phyloP scores from a whole-genome alignment of 805 yeast species.

The Yarrowia bubula region DNA sequence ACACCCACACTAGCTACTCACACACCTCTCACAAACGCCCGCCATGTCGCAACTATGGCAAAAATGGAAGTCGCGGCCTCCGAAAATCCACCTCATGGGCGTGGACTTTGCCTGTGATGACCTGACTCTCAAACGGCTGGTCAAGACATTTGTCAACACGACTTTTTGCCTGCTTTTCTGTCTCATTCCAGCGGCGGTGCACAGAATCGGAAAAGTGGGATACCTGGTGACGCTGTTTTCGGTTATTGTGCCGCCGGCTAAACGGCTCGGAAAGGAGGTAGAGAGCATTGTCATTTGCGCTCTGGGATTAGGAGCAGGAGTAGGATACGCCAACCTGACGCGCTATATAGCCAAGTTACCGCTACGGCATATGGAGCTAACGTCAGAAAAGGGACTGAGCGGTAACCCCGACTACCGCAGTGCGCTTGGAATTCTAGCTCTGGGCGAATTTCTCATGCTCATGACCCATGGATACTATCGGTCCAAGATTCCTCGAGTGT shows the following conservation, averaged over 20 bases:
- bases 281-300: neutral
- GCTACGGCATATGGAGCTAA: neutral
- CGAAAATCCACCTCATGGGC: neutral
- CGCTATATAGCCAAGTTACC: conserved; percentile 9
- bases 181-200: conserved; percentile 7
- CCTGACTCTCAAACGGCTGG: conserved; percentile 19
- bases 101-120: conserved; percentile 5
- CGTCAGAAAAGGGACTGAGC: neutral
- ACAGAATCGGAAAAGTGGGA: conserved; percentile 14
- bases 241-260: conserved; percentile 15
- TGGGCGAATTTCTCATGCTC: conserved; percentile 48
- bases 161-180: conserved; percentile 12
- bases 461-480: conserved; percentile 52
- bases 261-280: conserved; percentile 9
- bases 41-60: conserved; percentile 8
- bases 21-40: neutral
- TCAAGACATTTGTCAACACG: conserved; percentile 3
- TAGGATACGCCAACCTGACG: neutral
- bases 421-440: conserved; percentile 47
- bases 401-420: conserved; percentile 33
- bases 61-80: conserved; percentile 21
- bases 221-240: conserved; percentile 12
- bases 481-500: conserved; percentile 42
- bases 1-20: neutral
- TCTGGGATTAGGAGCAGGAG: conserved; percentile 31